Evolutionary conservation across 2,329 filamentous ascomycete genomes (phyloP).

Genomic region (Fulvia fulva): DNA sequence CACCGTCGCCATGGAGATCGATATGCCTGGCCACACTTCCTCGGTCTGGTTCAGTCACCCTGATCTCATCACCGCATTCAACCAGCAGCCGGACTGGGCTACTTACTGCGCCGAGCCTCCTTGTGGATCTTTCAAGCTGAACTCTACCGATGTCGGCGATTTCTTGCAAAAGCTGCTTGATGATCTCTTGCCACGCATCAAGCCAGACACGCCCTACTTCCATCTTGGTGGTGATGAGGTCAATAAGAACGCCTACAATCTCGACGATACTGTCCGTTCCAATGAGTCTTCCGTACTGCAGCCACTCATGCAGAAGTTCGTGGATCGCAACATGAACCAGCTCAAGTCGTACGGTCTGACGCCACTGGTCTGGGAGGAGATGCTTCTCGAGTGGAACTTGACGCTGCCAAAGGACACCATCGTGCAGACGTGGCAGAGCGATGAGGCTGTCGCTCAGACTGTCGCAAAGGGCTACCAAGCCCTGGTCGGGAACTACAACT

Average conservation of each 20-base stretch:
- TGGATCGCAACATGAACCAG: conserved; percentile 65
- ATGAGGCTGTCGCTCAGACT: conserved; percentile 57
- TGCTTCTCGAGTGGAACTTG: conserved; percentile 73
- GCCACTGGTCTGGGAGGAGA: conserved; percentile 86
- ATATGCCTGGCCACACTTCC: conserved; percentile 76
- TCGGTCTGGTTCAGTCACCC: conserved; percentile 64
- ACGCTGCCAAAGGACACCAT: conserved; percentile 67
- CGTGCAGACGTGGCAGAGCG: conserved; percentile 74
- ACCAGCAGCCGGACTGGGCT: conserved; percentile 51
- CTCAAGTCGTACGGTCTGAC: conserved; percentile 59
- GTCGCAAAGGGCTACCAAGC: conserved; percentile 64
- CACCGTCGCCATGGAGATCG: conserved; percentile 70
- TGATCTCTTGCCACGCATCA: conserved; percentile 71
- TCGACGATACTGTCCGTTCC: conserved; percentile 69
- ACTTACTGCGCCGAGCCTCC: conserved; percentile 54
- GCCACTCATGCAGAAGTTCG: conserved; percentile 73
- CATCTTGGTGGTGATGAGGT: conserved; percentile 88
- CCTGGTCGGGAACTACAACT: conserved; percentile 72
- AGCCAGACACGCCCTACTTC: conserved; percentile 69
- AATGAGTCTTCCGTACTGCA: conserved; percentile 62
- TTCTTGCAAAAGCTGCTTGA: conserved; percentile 70
- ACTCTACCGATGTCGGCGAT: conserved; percentile 62
- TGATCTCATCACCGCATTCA: conserved; percentile 65
- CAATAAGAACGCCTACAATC: conserved; percentile 67
- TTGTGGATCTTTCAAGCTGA: conserved; percentile 67